Evolutionary conservation across 1,139 yeast genomes (phyloP).

Genomic region (Pichia sp.): DNA sequence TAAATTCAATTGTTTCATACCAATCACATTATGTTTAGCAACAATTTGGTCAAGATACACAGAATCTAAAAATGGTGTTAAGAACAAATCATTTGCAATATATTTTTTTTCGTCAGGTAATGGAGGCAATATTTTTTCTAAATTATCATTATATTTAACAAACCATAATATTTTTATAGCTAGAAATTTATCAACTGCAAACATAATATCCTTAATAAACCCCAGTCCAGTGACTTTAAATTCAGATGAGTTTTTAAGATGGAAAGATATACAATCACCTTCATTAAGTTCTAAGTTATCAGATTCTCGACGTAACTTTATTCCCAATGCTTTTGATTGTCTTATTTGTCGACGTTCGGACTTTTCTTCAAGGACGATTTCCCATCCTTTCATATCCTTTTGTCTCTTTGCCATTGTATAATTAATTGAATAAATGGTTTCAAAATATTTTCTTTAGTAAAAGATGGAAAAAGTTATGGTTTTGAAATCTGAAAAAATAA

Average conservation of each 20-base stretch:
- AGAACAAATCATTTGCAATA: slow-evolving; percentile 35
- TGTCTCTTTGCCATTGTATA: slow-evolving; percentile 21
- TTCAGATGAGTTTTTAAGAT: background rate
- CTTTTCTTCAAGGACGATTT: slow-evolving; percentile 17
- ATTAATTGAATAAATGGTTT: too few relatives aligned
- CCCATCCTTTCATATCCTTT: slow-evolving; percentile 25
- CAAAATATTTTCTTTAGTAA: too few relatives aligned
- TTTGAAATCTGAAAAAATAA: too few relatives aligned
- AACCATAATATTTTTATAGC: slow-evolving; percentile 39
- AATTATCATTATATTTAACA: slow-evolving; percentile 24
- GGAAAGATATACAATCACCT: slow-evolving; percentile 38
- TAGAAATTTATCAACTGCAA: slow-evolving; percentile 37
- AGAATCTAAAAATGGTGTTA: slow-evolving; percentile 37
- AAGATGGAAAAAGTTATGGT: too few relatives aligned
- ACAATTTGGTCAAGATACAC: slow-evolving; percentile 32
- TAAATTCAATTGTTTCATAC: slow-evolving; percentile 24
- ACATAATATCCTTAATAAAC: slow-evolving; percentile 37
- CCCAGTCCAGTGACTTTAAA: slow-evolving; percentile 26
- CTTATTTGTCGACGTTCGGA: slow-evolving; percentile 15
- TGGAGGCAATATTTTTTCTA: slow-evolving; percentile 20
- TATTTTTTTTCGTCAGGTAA: slow-evolving; percentile 3
- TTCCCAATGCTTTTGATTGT: slow-evolving; percentile 12
- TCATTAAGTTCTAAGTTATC: slow-evolving; percentile 37
- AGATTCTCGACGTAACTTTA: slow-evolving; percentile 21
- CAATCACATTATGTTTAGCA: slow-evolving; percentile 34